Base-by-base conservation (phyloP, 1,284 basidiomycete genomes). In the Fomes fomentarius region DNA sequence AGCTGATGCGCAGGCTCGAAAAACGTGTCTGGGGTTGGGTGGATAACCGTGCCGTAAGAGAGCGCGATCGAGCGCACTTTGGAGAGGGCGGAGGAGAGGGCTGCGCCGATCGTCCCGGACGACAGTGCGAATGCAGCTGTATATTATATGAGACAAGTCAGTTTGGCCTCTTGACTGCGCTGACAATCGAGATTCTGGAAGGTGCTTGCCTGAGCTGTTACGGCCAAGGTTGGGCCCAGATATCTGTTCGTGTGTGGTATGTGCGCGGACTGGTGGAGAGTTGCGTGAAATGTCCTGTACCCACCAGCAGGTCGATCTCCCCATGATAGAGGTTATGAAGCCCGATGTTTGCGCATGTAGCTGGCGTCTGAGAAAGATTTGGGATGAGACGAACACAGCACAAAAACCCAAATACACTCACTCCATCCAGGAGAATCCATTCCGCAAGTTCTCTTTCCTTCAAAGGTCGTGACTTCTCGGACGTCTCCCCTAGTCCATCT, bases 71-170 rank as follows among this genome's bases (percentile, higher is more conserved):
- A 79, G 45, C 89, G 81, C 39, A 78, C 75, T 60, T 81, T 76
- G 24, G 90, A 88, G 42, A 96, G 73, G 1, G 93, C 85, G 1
- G 88, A 85, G 14, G 91, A 89, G 63, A 96, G 76, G 1, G 94
- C 91, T 1, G 93, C 94, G 35, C 95, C 94, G 57, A 97, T 80
- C 1, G 95, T 97, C 0, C 95, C 95, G 19, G 92, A 94, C 0
- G 92, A 94, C 37, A 96, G 76, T 5, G 89, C 81, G 67, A 94
- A 93, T 1, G 93, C 93, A 34, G 91, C 89, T 91, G 63, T n/a
- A n/a, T n/a, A n/a, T n/a, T n/a, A n/a, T n/a, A n/a, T n/a, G 44
- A 41, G 26, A 33, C 6, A n/a, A 15, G 12, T n/a, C n/a, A n/a
- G n/a, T n/a, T n/a, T n/a, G 19, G 21, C 42, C 17, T 5, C 25